Base-by-base conservation (phyloP, 148 eudicot genomes). In the Fagopyrum homotropicum region DNA sequence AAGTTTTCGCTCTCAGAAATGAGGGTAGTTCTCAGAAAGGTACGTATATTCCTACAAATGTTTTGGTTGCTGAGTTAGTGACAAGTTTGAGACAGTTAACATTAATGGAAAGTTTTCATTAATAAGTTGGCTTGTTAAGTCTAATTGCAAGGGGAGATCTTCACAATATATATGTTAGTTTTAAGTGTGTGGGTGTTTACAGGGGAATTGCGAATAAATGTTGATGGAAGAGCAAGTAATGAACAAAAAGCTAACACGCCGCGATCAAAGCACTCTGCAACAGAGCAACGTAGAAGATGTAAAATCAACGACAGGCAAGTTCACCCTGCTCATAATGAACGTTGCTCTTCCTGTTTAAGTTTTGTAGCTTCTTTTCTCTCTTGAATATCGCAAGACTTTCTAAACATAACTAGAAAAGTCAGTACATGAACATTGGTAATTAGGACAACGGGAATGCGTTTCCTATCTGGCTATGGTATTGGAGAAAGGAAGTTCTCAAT, bases 251-350 rank as follows among this genome's bases (percentile, higher is more conserved):
- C 96, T 56, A 92, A 82, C 81, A 95, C 96, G 26, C 94, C 99
- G 7, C 83, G 99, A 60, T 95, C 99, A 40, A 95, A 95, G 73
- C 99, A 95, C 82, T 92, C 99, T 69, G 99, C 97, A 35, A 95
- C 97, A 2, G 99, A 95, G 84, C 99, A 95, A 74, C 93, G 97
- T 44, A 85, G 99, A 81, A 86, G 99, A 77, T 90, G 96, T 84
- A 95, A 95, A 81, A 92, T 95, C 75, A 95, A 95, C 83, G 99
- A 95, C 89, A 92, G 99, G 99, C 87, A 90, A 84, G 96, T 80
- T 80, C 9, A 60, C 9, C 1, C 19, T 60, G 35, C 40, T 12
- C 66, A 6, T 60, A 6, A 60, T 22, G 7, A 60, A 26, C 4
- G 66, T 60, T 26, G 19, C 9, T 26, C 40, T 59, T 26, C 1